Evolutionary conservation across 192 early-diverging fungal species (phyloP), one percentile per base, ranked within the genome.

Genomic region (Dissophora globulifera): DNA sequence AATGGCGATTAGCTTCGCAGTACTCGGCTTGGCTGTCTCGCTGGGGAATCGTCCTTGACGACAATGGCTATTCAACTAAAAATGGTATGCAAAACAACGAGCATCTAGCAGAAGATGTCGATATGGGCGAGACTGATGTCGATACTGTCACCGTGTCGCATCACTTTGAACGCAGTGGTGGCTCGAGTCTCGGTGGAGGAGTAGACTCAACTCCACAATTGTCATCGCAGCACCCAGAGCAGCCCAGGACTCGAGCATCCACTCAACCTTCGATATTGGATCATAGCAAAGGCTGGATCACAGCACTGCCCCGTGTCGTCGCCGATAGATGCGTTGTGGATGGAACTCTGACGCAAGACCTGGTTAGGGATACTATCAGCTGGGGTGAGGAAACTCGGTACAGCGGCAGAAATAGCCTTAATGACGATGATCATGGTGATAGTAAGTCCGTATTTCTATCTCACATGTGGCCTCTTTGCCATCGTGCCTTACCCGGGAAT

Each of bases 281-380:
- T 3, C 56, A 72, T 38, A 27, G 30, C 13, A 45, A 41, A 25
- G 67, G 66, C 6, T 76, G 68, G 50, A 65, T 85, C 3, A 72
- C 67, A 8, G 58, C 58, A 35, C 70, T 93, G 6, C 91, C 91
- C 7, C 42, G 69, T 30, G 26, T 87, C 2, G 86, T 90, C 41
- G 84, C 83, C 17, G 89, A 86, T 75, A 72, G 90, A 22, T 93
- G 91, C 76, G 69, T 87, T 15, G 64, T 79, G 1, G 84, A 88
- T 62, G 61, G 68, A 9, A 50, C 78, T 6, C 22, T 91, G 10
- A 54, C 82, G 0, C 78, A 75, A 31, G 86, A 84, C 33, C 31
- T 93, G 38, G 42, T 75, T 26, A 75, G 57, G 50, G 70, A 75
- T 26, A 41, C 62, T 2, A 31, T 75, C 12, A 60, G 62, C 20